Conservation (phyloP, 2,329 filamentous ascomycete genomes). For the Hymenoscyphus linearis region DNA sequence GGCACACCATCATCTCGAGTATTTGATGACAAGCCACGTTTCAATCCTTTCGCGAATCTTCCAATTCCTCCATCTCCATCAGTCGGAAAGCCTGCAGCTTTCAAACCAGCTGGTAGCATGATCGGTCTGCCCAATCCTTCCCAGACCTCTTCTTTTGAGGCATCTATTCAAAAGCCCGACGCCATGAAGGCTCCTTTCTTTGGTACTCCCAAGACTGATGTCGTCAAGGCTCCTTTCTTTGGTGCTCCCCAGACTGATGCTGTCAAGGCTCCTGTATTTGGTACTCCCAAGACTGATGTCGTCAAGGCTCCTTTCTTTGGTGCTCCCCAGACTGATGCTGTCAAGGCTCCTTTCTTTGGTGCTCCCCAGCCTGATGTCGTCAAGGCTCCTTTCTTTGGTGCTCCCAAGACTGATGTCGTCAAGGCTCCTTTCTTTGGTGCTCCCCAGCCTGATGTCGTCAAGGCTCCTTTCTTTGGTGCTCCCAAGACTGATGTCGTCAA, state of each 20-base stretch:
- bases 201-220: not conserved
- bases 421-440: constrained; percentile 3
- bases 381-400: constrained; percentile 25
- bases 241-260: not conserved
- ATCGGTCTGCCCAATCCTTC: not conserved
- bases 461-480: constrained; percentile 24
- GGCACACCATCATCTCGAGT: constrained; percentile 7
- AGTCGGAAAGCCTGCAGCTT: not conserved
- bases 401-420: not conserved
- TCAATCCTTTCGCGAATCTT: constrained; percentile 28
- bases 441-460: constrained; percentile 10
- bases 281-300: not conserved
- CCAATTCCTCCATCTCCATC: constrained; percentile 13
- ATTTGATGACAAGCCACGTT: constrained; percentile 16
- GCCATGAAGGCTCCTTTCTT: too few species aligned
- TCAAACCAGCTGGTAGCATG: not conserved
- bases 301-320: constrained; percentile 26
- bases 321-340: constrained; percentile 3
- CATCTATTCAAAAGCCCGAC: not conserved
- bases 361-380: constrained; percentile 7
- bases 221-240: too few species aligned
- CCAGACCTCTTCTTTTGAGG: not conserved
- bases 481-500: constrained; percentile 1
- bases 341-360: constrained; percentile 2
- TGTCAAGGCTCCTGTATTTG: constrained; percentile 1